A percentile compares a stretch with the other conserved stretches of the same genome.
Evolutionary conservation across 176 grass and related monocot species (phyloP).

Genomic region (Cenchrus fungigraminus): DNA sequence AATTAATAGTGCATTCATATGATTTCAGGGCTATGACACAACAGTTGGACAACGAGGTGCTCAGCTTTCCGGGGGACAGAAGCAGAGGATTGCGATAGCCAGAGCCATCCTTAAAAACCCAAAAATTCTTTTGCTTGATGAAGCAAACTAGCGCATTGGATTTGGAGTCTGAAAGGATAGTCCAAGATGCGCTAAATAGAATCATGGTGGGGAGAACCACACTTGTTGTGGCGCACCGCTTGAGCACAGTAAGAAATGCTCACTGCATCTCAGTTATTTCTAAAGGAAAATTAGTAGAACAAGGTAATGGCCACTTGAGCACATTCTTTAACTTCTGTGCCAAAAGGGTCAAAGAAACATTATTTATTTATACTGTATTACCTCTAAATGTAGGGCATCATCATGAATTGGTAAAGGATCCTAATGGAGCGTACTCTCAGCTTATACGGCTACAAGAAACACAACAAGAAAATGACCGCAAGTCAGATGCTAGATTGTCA

Average conservation of each 20-base stretch:
- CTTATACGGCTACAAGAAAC: slow-evolving; percentile 48
- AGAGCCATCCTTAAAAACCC: slow-evolving; percentile 63
- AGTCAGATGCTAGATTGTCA: slow-evolving; percentile 37
- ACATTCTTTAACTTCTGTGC: slow-evolving; percentile 20
- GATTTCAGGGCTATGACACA: slow-evolving; percentile 53
- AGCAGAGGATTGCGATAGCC: slow-evolving; percentile 58
- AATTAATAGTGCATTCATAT: slow-evolving; percentile 34
- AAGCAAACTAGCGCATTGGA: slow-evolving; percentile 67
- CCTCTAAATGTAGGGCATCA: slow-evolving; percentile 40
- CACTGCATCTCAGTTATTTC: slow-evolving; percentile 62
- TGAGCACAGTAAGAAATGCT: slow-evolving; percentile 54
- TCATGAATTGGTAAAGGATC: slow-evolving; percentile 38
- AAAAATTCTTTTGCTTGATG: slow-evolving; percentile 66
- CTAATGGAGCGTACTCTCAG: slow-evolving; percentile 45
- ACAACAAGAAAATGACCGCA: slow-evolving; percentile 12
- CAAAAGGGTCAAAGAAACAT: neutral
- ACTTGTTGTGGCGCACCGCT: slow-evolving; percentile 57
- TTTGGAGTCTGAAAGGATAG: slow-evolving; percentile 57
- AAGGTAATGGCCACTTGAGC: slow-evolving; percentile 50
- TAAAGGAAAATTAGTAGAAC: slow-evolving; percentile 71
- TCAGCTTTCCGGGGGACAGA: slow-evolving; percentile 68
- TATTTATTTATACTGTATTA: neutral
- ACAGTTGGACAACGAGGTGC: slow-evolving; percentile 52
- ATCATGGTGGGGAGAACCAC: slow-evolving; percentile 57
- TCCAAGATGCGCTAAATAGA: slow-evolving; percentile 56